These are phyloP conservation scores for Neonectria faginata DNA, from an alignment of 2,329 filamentous ascomycete genomes.

Conservation along the genomic window DNA sequence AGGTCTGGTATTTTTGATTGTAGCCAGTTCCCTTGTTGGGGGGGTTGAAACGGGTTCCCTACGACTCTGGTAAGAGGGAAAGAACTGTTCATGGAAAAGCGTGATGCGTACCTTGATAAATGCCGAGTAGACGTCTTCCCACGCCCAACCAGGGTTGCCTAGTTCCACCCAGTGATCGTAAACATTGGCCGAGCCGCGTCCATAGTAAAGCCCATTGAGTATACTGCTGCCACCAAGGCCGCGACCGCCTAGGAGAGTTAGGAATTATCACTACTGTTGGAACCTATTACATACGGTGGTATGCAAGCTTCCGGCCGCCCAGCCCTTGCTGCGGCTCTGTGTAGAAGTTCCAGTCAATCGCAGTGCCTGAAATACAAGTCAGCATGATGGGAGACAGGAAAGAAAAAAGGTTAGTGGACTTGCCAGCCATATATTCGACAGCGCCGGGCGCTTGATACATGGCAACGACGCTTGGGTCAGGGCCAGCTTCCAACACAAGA, in stretches of 20 bases:
- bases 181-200: background rate
- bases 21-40: slow-evolving; percentile 39
- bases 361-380: background rate
- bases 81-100: background rate
- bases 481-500: slow-evolving; percentile 10
- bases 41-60: slow-evolving; percentile 39
- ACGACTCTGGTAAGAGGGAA: background rate
- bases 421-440: slow-evolving; percentile 1
- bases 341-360: slow-evolving; percentile 15
- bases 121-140: background rate
- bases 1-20: slow-evolving; percentile 44
- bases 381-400: background rate
- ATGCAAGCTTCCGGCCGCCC: slow-evolving; percentile 4
- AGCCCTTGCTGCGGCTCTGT: slow-evolving; percentile 12
- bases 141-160: background rate
- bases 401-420: background rate
- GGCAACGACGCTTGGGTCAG: slow-evolving; percentile 10
- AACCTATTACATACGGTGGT: slow-evolving; percentile 2
- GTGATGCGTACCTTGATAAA: background rate
- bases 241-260: background rate
- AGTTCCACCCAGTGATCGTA: background rate
- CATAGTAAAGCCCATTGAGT: background rate
- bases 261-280: background rate
- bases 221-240: background rate
- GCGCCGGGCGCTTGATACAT: slow-evolving; percentile 4